Percentiles rank a stretch among this genome's conserved stretches.
Conservation (phyloP, 2,329 filamentous ascomycete genomes). For the Hypoxylon sp. region DNA sequence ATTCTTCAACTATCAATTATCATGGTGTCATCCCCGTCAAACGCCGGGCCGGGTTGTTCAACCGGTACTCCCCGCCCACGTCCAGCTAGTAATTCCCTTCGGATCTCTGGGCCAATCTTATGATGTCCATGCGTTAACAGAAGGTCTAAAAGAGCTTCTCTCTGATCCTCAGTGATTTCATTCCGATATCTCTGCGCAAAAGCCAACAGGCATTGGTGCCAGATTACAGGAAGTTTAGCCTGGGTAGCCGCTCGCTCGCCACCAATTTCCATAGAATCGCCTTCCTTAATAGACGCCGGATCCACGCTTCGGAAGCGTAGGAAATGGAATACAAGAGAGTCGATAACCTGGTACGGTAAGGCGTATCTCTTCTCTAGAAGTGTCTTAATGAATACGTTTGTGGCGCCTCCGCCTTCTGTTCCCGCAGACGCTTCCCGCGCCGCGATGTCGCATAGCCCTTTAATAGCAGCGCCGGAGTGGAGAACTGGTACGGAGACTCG, state of each 20-base stretch:
- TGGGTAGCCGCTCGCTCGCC: slow-evolving; percentile 65
- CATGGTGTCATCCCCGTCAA: slow-evolving; percentile 94
- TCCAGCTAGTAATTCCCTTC: slow-evolving; percentile 89
- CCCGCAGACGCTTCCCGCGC: slow-evolving; percentile 85
- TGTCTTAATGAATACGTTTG: slow-evolving; percentile 94
- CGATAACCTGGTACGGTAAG: slow-evolving; percentile 92
- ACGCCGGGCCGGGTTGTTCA: slow-evolving; percentile 68
- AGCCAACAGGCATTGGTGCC: slow-evolving; percentile 93
- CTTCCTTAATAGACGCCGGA: slow-evolving; percentile 67
- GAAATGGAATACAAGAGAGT: slow-evolving; percentile 97
- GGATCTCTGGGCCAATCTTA: slow-evolving; percentile 90
- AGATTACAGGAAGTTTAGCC: slow-evolving; percentile 87
- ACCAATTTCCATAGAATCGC: slow-evolving; percentile 68
- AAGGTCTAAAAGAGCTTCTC: slow-evolving; percentile 90
- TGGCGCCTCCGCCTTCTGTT: slow-evolving; percentile 89
- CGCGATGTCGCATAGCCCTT: slow-evolving; percentile 93
- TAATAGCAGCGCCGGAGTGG: slow-evolving; percentile 91
- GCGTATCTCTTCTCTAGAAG: slow-evolving; percentile 98
- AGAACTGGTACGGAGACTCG: slow-evolving; percentile 90
- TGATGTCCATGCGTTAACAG: slow-evolving; percentile 87
- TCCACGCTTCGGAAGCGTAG: slow-evolving; percentile 85
- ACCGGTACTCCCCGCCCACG: slow-evolving; percentile 83
- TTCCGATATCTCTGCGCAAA: slow-evolving; percentile 97
- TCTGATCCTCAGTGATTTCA: slow-evolving; percentile 94
- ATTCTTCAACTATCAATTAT: slow-evolving; percentile 67